Evolutionary conservation across 1,139 yeast species (phyloP), one percentile per base, ranked within the genome.

Genomic region (Candida sanyaensis): DNA sequence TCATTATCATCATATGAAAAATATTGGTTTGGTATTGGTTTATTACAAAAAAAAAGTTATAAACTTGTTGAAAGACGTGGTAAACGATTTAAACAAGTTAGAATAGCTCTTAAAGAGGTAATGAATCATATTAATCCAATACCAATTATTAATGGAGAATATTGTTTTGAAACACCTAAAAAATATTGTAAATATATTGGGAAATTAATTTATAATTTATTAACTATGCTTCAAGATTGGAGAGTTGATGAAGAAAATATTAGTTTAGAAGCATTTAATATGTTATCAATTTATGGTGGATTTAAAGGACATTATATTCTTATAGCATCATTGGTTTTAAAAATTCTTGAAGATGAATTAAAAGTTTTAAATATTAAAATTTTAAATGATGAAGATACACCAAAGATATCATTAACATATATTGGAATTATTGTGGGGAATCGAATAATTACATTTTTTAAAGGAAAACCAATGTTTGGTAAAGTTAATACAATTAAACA

Each of bases 11-110:
- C 48, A 12, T 55, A 54, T 34, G 74, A 69, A 45, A 37, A 48
- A 26, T 56, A 68, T 39, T 67, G 68, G 66, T 62, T 65, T 34
- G 31, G 33, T n/a, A 11, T 47, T 12, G 44, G 50, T 30, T 41
- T 49, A 33, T 30, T 49, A 13, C 46, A 53, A 29, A 44, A 37
- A 27, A 40, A 42, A 23, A 44, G 46, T 27, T 50, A 43, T 42
- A 39, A 43, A 17, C 17, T 42, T n/a, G 37, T 52, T 6, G 24
- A 29, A 6, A 13, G 11, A 8, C 32, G 56, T 31, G 4, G 8
- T n/a, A n/a, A 24, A 9, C 17, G 7, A 11, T 6, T 9, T 9
- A 11, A 23, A 2, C 7, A 26, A 27, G 6, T 23, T 12, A 12
- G 28, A 7, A 34, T n/a, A 8, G 38, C 38, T 31, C 32, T 48